Conservation (phyloP, 768 basidiomycete genomes). For the Pulveroboletus sp. region DNA sequence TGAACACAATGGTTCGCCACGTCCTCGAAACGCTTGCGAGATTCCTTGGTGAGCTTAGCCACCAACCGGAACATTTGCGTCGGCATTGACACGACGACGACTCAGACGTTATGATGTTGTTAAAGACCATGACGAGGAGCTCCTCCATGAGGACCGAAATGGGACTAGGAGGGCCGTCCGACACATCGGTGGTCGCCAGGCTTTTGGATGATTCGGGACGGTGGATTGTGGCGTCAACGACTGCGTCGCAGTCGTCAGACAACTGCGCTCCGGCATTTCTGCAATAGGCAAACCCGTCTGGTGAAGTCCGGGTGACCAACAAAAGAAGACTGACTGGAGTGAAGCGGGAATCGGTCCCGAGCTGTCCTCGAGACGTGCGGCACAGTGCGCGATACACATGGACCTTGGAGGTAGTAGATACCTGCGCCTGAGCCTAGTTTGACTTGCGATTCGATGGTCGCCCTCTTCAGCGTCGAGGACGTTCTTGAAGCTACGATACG, state of each 20-base stretch:
- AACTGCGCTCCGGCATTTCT: not conserved
- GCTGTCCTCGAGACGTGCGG: not conserved
- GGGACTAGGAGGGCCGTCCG: not conserved
- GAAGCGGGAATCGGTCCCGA: not conserved
- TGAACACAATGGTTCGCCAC: slow-evolving; percentile 14
- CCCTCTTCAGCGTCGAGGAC: not conserved
- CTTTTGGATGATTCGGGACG: not conserved
- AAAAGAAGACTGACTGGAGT: slow-evolving; percentile 2
- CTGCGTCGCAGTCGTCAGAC: not conserved
- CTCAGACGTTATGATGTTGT: slow-evolving; percentile 14
- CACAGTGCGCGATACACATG: not conserved
- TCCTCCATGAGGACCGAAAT: slow-evolving; percentile 15
- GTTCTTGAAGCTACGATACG: not conserved
- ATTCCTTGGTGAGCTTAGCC: slow-evolving; percentile 8
- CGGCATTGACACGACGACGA: not conserved
- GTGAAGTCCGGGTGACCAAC: not conserved
- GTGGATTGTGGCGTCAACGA: not conserved
- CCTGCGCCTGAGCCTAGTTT: not conserved
- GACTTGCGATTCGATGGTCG: not conserved
- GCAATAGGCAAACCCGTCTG: not conserved
- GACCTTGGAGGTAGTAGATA: not conserved
- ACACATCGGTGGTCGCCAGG: not conserved
- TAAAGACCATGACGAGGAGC: slow-evolving; percentile 20
- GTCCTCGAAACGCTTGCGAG: slow-evolving; percentile 14
- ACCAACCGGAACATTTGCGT: not conserved